Evolutionary conservation across 2,329 filamentous ascomycete species (phyloP).

Genomic region (Aspergillus fructus): DNA sequence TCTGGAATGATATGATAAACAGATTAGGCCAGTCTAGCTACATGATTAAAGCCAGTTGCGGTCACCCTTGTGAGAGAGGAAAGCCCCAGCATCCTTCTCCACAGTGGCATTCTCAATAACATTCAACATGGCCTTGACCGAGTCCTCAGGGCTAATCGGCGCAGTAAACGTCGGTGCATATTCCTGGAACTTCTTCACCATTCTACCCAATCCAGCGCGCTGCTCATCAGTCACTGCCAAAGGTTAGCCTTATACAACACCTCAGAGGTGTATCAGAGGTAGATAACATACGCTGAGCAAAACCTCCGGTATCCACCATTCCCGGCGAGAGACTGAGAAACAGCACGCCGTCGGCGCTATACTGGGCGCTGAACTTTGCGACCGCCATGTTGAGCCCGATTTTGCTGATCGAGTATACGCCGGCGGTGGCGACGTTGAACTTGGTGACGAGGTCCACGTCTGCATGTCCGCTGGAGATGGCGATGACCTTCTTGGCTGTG

Average conservation of each 20-base stretch:
- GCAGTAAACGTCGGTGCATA: slow-evolving; percentile 46
- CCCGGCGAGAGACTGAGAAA: slow-evolving; percentile 56
- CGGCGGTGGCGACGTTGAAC: slow-evolving; percentile 32
- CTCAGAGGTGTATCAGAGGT: not conserved
- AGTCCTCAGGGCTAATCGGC: slow-evolving; percentile 36
- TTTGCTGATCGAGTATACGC: slow-evolving; percentile 52
- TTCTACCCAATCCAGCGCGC: slow-evolving; percentile 15
- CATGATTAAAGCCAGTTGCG: no score
- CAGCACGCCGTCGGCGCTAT: slow-evolving; percentile 51
- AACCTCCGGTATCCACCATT: slow-evolving; percentile 47
- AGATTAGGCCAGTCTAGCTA: no score
- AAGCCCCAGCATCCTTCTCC: no score
- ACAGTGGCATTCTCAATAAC: slow-evolving; percentile 38
- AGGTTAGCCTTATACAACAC: not conserved
- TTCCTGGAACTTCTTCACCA: slow-evolving; percentile 31
- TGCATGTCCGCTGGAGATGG: slow-evolving; percentile 50
- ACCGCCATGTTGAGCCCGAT: slow-evolving; percentile 54
- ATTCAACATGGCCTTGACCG: slow-evolving; percentile 33
- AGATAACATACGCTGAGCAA: slow-evolving; percentile 18
- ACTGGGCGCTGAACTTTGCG: slow-evolving; percentile 55
- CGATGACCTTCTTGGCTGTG: slow-evolving; percentile 54
- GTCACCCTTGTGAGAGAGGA: no score
- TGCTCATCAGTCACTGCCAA: slow-evolving; percentile 11
- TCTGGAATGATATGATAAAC: no score
- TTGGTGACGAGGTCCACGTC: slow-evolving; percentile 48